A percentile compares a stretch with the other conserved stretches of the same genome.
Evolutionary conservation across 2,329 filamentous ascomycete species (phyloP).

Genomic region (Clathrospora elynae): DNA sequence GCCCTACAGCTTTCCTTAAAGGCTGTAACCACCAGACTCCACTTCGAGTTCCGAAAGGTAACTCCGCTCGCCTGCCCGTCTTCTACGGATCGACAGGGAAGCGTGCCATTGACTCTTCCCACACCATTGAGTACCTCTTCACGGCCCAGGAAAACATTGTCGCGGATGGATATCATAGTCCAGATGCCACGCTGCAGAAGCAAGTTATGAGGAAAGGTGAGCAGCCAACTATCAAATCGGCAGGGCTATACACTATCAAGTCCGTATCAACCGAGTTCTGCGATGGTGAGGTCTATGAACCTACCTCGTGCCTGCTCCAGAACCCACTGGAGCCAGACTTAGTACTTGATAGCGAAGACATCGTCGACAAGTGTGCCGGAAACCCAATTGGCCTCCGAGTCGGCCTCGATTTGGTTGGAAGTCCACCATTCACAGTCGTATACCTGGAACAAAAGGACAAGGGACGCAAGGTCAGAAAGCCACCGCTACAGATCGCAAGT

Average conservation of each 20-base stretch:
- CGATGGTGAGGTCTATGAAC: slow-evolving; percentile 86
- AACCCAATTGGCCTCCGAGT: slow-evolving; percentile 90
- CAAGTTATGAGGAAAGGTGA: slow-evolving; percentile 67
- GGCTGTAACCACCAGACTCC: slow-evolving; percentile 81
- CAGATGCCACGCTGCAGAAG: slow-evolving; percentile 62
- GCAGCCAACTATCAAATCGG: slow-evolving; percentile 70
- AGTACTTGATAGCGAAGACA: slow-evolving; percentile 73
- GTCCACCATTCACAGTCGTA: slow-evolving; percentile 82
- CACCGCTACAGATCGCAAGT: slow-evolving; percentile 62
- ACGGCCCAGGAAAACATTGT: slow-evolving; percentile 73
- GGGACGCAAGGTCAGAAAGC: slow-evolving; percentile 59
- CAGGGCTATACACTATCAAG: slow-evolving; percentile 85
- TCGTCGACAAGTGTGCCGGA: slow-evolving; percentile 93
- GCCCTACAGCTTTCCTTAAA: slow-evolving; percentile 72
- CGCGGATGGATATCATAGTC: slow-evolving; percentile 68
- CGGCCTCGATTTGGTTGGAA: slow-evolving; percentile 86
- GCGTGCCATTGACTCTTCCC: slow-evolving; percentile 64
- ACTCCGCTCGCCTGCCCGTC: slow-evolving; percentile 70
- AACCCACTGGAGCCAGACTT: slow-evolving; percentile 89
- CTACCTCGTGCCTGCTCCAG: slow-evolving; percentile 87
- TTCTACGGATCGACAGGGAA: slow-evolving; percentile 68
- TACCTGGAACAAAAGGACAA: slow-evolving; percentile 71
- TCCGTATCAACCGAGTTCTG: slow-evolving; percentile 81
- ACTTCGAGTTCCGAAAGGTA: slow-evolving; percentile 80
- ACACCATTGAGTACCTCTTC: slow-evolving; percentile 81